Evolutionary conservation across 176 grass and related monocot genomes (phyloP), one percentile per base, ranked within the genome.

Genomic region (Coix lacrymajobi): DNA sequence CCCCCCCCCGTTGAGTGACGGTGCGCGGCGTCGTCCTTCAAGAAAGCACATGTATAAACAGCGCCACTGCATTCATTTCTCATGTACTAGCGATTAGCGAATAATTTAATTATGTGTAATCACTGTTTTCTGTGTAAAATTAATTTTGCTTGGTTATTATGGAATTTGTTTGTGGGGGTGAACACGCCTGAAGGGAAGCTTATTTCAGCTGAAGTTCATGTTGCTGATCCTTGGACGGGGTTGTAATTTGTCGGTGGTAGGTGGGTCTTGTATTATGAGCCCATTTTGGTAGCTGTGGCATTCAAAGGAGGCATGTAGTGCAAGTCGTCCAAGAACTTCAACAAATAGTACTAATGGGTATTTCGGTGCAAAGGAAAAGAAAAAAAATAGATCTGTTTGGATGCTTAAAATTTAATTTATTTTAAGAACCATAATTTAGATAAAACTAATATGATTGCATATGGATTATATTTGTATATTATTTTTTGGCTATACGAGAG

Each of bases 261-360:
- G 45, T 58, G 24, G 34, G 17, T 29, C 9, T 11, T 65, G 14
- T 0, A 56, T 86, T 67, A 86, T 80, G 68, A 86, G 77, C 85
- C 85, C 34, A 73, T 56, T 86, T 75, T 81, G 43, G 44, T 86
- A 36, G 85, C 20, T 86, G 43, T 16, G 45, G 60, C 77, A 86
- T 80, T 86, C 40, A 81, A 80, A 75, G 60, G 57, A 32, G 44
- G 25, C 76, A 72, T 31, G 31, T 20, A 26, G 48, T 5, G 11
- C 72, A 44, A 34, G 29, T 12, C 17, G 11, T 86, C 43, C n/a
- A 33, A 8, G 67, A 39, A n/a, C 10, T 28, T 0, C 22, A 13
- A 54, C 33, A 51, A 49, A 24, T 41, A 54, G 28, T 37, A n/a
- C n/a, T n/a, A 1, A 34, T 20, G 29, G 34, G 3, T 10, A 13